These are phyloP conservation scores for Cytospora piceae DNA, from an alignment of 2,329 filamentous ascomycete genomes.

Conservation along the genomic window DNA sequence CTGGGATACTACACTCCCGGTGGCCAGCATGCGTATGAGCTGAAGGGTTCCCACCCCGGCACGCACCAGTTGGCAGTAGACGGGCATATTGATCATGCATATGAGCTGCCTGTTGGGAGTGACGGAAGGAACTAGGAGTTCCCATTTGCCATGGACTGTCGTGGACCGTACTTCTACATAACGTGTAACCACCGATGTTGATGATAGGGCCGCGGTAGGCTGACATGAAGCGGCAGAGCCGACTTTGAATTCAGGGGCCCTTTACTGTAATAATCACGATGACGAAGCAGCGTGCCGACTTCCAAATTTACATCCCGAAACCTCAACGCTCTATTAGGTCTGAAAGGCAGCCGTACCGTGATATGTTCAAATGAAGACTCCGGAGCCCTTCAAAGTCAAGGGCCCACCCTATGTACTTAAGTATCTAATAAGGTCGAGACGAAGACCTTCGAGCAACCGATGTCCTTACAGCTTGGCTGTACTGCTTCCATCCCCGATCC, in stretches of 20 bases:
- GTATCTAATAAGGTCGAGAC: no score
- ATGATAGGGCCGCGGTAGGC: not conserved
- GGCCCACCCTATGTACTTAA: no score
- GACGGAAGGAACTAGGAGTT: not conserved
- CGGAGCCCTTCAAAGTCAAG: no score
- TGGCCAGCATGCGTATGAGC: not conserved
- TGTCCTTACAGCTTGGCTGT: conserved; percentile 3
- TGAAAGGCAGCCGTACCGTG: no score
- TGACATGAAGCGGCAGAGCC: not conserved
- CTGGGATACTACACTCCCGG: not conserved
- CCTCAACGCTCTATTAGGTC: no score
- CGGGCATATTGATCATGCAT: not conserved
- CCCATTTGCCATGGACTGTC: no score
- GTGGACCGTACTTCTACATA: not conserved
- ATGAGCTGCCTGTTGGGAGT: not conserved
- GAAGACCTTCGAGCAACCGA: no score
- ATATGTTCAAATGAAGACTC: no score
- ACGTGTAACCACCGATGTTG: not conserved
- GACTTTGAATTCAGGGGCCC: no score
- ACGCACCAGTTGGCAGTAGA: not conserved
- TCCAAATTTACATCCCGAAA: no score
- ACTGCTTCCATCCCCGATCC: not conserved
- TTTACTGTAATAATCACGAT: no score
- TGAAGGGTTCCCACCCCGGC: not conserved
- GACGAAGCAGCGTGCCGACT: no score